These are phyloP conservation scores for Populus hybrid DNA, from an alignment of 441 rosid genomes.

Conservation along the genomic window DNA sequence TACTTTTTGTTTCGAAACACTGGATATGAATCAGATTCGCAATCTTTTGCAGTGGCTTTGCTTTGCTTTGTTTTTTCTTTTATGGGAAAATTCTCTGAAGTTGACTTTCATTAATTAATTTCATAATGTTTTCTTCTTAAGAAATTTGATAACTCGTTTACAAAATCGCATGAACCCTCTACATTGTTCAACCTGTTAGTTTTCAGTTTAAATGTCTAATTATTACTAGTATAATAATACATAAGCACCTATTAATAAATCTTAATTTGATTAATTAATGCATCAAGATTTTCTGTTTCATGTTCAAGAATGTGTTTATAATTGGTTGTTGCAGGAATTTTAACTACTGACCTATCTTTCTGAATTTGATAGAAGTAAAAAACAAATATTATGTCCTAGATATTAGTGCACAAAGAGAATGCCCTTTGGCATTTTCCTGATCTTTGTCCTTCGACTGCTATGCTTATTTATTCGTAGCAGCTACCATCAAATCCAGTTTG, in stretches of 20 bases:
- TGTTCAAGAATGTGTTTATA: neutral
- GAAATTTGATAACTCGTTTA: neutral
- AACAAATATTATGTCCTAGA: neutral
- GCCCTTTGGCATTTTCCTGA: neutral
- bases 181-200: neutral
- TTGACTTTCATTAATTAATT: neutral
- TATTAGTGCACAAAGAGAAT: neutral
- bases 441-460: neutral
- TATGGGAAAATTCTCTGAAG: neutral
- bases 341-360: neutral
- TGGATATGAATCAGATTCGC: constrained; percentile 12
- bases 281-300: neutral
- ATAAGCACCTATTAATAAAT: too few relatives aligned
- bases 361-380: neutral
- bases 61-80: neutral
- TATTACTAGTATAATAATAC: neutral
- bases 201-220: neutral
- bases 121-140: too few relatives aligned
- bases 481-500: neutral
- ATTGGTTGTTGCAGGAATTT: neutral
- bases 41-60: neutral
- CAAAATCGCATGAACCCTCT: neutral
- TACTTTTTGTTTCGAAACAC: neutral
- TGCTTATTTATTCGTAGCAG: neutral
- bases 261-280: neutral